Base-by-base conservation (phyloP, 495 filamentous ascomycete species). In the Penicillium steckii region DNA sequence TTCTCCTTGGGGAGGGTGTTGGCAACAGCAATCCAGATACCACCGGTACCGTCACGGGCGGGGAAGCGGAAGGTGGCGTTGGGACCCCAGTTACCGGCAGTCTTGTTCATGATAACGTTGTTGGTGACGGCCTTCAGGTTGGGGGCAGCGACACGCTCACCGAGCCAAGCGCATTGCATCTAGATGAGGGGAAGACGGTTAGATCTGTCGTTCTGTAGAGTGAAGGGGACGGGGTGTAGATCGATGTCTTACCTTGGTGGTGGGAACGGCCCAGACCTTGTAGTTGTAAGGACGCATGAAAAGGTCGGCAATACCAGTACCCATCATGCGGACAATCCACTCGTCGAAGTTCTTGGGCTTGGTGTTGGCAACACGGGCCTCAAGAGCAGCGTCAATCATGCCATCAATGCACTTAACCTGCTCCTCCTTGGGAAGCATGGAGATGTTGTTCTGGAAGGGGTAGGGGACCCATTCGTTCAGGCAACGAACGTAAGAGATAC, bases 281-380 rank as follows among this genome's bases (percentile, higher is more conserved):
- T 84, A 97, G 84, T 99, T 99, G 83, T 99, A 99, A 40, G 94
- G 94, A 62, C 95, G 78, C 94, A 99, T 99, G 85, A 99, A 99
- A 48, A 92, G 77, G 71, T 99, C 85, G 52, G 94, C 94, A 57
- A 99, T 80, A 59, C 95, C 94, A 58, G 76, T 74, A 63, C 94
- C 94, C 81, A 90, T 93, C 76, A 84, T 95, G 50, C 93, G 84
- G 55, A 97, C 70, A 64, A 99, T 97, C 94, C 94, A 97, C 78
- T 97, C 91, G 62, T 99, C 95, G 59, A 99, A 99, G 76, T 91
- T 78, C 76, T 89, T 87, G 45, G 95, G 94, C 79, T 97, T 97
- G 44, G 84, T 89, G 76, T 82, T 93, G 54, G 89, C 72, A 25
- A 93, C 89, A 53, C 93, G 90, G 50, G 80, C 80, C 66, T 91